Evolutionary conservation across 2,329 filamentous ascomycete species (phyloP), one percentile per base, ranked within the genome.

Genomic region (Colletotrichum sp.): DNA sequence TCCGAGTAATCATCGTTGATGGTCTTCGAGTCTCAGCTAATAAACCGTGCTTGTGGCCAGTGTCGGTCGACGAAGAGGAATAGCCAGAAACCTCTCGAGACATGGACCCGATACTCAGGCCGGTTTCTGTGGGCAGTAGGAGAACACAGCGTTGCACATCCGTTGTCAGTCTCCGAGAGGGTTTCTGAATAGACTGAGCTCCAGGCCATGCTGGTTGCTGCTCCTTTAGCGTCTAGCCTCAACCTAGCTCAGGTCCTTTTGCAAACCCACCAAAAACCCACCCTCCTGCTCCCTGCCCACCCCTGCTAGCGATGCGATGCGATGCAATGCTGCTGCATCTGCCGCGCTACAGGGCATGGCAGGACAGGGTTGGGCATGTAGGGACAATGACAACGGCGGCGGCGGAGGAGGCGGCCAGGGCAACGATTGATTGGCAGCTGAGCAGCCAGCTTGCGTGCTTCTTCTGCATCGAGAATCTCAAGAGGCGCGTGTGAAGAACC

Each of bases 161-260:
- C 30, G 22, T 72, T 55, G 57, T 44, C 63, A 68, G 64, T 65
- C 57, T 73, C 64, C 63, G 57, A 73, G 57, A 64, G 26, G 63
- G 48, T 52, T 36, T 68, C 57, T 73, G 44, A 52, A 13, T 12
- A 52, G n/a, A 52, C 44, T 52, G 64, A n/a, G 59, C 64, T 73
- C 62, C 44, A 60, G 32, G 59, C 55, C 63, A 59, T 32, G 64
- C 60, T 70, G 60, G 59, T 70, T 75, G 62, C 26, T 75, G 63
- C 69, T 75, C 70, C 69, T 30, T 64, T 75, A 71, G 73, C 70
- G 73, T 64, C 71, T 71, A 75, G 71, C 71, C 71, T 75, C 71
- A 63, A 71, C 71, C 75, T 76, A 75, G 75, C 71, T 76, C 75
- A 76, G 75, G 75, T 76, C 75, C 75, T 76, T 76, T 76, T 76